Evolutionary conservation across 768 basidiomycete species (phyloP), one percentile per base, ranked within the genome.

Genomic region (Rubroboletus pulcherrimus): DNA sequence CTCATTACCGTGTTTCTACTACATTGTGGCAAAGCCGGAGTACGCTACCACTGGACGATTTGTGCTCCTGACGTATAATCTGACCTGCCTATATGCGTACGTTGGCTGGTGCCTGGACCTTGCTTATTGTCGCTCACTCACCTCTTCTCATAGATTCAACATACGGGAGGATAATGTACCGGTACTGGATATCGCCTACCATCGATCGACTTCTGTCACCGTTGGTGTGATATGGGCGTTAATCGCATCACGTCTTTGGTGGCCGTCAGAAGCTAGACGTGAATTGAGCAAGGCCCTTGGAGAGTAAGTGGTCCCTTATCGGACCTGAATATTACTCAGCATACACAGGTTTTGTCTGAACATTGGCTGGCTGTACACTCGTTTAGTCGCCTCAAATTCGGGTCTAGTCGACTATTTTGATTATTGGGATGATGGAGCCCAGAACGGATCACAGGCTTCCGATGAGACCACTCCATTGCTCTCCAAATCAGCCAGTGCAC

Each of bases 1-100:
- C 66, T 93, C 93, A 0, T 75, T 97, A 8, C 97, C 96, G 17
- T 98, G 96, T 70, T 98, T 96, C 74, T 94, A 91, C 72, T 87
- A 85, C 66, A 89, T 94, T 58, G 81, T 97, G 35, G 81, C 84
- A 0, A 84, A 83, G 56, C 93, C 93, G 0, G 76, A 84, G 61
- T 89, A 89, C 63, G 82, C 86, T 7, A 82, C 87, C 34, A 82
- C 87, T 0, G 86, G 86, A 7, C 80, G 91, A 35, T 93, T 94
- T 70, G 85, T 91, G 9, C 78, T 93, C 41, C 75, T 94, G 57
- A 91, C 92, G 7, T 92, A 97, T 71, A 98, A 97, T 64, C 72
- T 98, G 58, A 94, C 93, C 5, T 94, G 87, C 62, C 73, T 84
- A 12, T 85, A 79, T 58, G 80, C 82, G 84, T 85, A 49, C 63